A percentile compares a stretch with the other conserved stretches of the same genome.
Conservation (phyloP, 2,329 filamentous ascomycete species). For the Orbilia oligospora region DNA sequence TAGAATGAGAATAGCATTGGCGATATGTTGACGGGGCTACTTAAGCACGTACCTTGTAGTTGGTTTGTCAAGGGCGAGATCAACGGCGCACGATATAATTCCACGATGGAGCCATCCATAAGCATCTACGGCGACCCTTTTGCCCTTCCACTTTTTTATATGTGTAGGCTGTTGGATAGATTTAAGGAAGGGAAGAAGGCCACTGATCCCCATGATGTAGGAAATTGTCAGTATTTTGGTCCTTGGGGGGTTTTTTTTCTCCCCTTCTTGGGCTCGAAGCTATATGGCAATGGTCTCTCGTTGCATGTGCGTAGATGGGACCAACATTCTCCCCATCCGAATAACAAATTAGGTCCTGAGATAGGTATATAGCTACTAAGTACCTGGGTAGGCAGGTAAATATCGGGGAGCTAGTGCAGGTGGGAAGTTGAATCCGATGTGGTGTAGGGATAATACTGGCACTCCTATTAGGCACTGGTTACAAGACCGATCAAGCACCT, state of each 20-base stretch:
- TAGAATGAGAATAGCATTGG: not conserved
- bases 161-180: constrained; percentile 93
- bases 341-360: not conserved
- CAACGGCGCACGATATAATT: constrained; percentile 88
- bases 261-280: too few species aligned
- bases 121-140: constrained; percentile 93
- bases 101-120: constrained; percentile 99
- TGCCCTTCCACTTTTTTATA: constrained; percentile 86
- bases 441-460: too few species aligned
- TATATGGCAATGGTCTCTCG: too few species aligned
- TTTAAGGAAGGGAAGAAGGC: constrained; percentile 90
- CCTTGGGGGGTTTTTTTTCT: too few species aligned
- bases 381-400: not conserved
- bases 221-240: not conserved
- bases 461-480: too few species aligned
- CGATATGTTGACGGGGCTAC: constrained; percentile 38
- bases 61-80: constrained; percentile 88
- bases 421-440: too few species aligned
- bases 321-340: too few species aligned
- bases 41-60: constrained; percentile 79
- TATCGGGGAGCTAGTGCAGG: too few species aligned
- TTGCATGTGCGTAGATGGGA: too few species aligned
- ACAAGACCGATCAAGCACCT: too few species aligned
- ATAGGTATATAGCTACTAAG: too few species aligned
- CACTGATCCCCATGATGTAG: constrained; percentile 69